Conservation (phyloP, 192 early-diverging fungal genomes). For the Umbelopsis isabellina region DNA sequence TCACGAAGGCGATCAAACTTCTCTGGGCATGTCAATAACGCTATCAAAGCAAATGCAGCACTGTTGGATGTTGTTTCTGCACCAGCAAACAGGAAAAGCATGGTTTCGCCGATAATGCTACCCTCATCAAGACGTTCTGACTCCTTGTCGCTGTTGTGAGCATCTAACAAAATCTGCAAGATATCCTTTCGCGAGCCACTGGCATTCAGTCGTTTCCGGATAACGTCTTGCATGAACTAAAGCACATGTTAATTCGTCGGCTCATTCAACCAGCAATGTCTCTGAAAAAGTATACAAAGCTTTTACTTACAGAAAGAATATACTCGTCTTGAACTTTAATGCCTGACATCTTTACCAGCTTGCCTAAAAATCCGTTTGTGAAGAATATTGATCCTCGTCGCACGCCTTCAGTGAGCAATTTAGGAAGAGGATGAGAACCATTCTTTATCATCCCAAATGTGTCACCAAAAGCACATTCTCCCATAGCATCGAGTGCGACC, state of each 20-base stretch:
- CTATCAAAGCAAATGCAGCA: slow-evolving; percentile 43
- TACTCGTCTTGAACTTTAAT: neutral
- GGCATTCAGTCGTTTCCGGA: slow-evolving; percentile 16
- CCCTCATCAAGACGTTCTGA: slow-evolving; percentile 42
- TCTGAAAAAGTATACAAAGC: too few species aligned
- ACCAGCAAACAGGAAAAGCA: slow-evolving; percentile 46
- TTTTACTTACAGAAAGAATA: neutral
- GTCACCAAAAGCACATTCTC: slow-evolving; percentile 52
- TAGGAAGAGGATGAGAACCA: slow-evolving; percentile 43
- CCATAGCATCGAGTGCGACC: slow-evolving; percentile 54
- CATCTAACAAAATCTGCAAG: slow-evolving; percentile 50
- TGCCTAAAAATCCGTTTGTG: slow-evolving; percentile 22
- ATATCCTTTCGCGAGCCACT: slow-evolving; percentile 39
- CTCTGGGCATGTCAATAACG: slow-evolving; percentile 40
- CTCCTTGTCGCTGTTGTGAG: slow-evolving; percentile 28
- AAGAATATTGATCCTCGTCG: neutral
- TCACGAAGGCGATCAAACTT: slow-evolving; percentile 39
- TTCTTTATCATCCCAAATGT: slow-evolving; percentile 55
- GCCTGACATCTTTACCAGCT: slow-evolving; percentile 14
- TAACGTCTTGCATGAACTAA: slow-evolving; percentile 33
- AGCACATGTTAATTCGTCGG: neutral
- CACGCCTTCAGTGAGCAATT: slow-evolving; percentile 23
- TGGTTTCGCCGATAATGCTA: slow-evolving; percentile 41
- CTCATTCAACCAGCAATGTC: neutral
- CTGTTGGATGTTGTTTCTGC: slow-evolving; percentile 42